A percentile compares a stretch with the other conserved stretches of the same genome.
These are phyloP conservation scores for Leccinum subtestaceum DNA, from an alignment of 768 basidiomycete species.

Conservation along the genomic window DNA sequence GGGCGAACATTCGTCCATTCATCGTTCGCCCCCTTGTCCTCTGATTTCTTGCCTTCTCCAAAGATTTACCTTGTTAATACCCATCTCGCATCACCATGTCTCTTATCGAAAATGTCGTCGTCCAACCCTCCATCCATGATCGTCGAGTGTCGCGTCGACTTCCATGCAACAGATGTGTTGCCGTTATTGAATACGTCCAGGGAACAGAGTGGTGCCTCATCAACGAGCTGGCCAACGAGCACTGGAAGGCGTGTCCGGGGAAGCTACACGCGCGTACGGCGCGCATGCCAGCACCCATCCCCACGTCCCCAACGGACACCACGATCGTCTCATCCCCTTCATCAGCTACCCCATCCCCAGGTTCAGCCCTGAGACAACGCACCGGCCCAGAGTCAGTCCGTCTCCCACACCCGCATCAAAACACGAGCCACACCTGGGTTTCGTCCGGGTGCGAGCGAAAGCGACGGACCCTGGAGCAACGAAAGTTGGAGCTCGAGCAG, in stretches of 20 bases:
- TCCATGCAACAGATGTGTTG: constrained; percentile 29
- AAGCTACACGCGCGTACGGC: constrained; percentile 16
- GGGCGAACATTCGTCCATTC: constrained; percentile 3
- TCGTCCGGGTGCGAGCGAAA: constrained; percentile 26
- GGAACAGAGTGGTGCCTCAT: constrained; percentile 27
- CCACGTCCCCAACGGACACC: constrained; percentile 12
- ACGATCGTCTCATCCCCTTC: constrained; percentile 10
- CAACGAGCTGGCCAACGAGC: constrained; percentile 26
- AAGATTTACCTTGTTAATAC: constrained; percentile 13
- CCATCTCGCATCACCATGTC: constrained; percentile 18
- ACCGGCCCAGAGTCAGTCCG: neutral
- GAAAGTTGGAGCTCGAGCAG: constrained; percentile 28
- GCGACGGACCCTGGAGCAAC: constrained; percentile 27
- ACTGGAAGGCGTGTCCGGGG: constrained; percentile 27
- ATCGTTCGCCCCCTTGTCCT: neutral
- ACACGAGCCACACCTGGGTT: constrained; percentile 5
- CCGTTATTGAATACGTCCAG: constrained; percentile 26
- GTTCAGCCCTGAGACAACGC: neutral
- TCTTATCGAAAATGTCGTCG: constrained; percentile 10
- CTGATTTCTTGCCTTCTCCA: neutral
- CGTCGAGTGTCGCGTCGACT: constrained; percentile 12
- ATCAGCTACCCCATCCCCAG: neutral
- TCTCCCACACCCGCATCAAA: neutral
- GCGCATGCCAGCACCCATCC: constrained; percentile 9
- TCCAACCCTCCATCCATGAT: constrained; percentile 9